These are phyloP conservation scores for Lactifluus hygrophoroides DNA, from an alignment of 768 basidiomycete species.

Conservation along the genomic window DNA sequence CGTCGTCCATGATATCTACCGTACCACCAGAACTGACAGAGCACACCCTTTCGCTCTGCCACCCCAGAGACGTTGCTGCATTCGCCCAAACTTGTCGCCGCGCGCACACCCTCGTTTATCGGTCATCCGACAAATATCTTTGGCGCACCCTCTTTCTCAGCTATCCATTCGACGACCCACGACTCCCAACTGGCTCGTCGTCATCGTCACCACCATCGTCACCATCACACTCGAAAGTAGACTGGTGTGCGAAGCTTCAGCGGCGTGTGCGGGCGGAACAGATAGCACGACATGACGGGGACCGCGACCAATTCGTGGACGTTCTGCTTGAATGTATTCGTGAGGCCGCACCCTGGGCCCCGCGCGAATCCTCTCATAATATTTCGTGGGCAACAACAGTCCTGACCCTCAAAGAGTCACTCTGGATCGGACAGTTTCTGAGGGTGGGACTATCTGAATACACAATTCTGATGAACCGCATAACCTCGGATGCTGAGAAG, in stretches of 20 bases:
- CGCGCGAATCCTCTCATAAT: conserved; percentile 2
- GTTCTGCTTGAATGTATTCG: conserved; percentile 12
- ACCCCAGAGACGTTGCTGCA: conserved; percentile 48
- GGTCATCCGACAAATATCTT: conserved; percentile 45
- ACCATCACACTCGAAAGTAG: background rate
- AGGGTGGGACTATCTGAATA: conserved; percentile 28
- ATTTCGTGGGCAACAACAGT: conserved; percentile 2
- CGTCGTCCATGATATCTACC: conserved; percentile 12
- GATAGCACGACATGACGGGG: conserved; percentile 12
- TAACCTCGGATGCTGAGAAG: conserved; percentile 31
- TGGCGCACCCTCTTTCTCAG: conserved; percentile 60
- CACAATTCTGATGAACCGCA: conserved; percentile 26
- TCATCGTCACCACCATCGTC: background rate
- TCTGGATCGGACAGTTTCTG: conserved; percentile 25
- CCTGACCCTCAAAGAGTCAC: background rate
- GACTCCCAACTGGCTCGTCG: conserved; percentile 21
- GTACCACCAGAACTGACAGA: conserved; percentile 55
- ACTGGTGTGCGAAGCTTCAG: conserved; percentile 15
- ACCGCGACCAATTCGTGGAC: conserved; percentile 10
- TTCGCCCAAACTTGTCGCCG: conserved; percentile 49
- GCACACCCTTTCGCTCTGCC: conserved; percentile 45
- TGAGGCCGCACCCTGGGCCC: conserved; percentile 1
- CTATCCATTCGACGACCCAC: conserved; percentile 59
- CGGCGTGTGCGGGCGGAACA: conserved; percentile 15
- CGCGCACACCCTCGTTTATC: conserved; percentile 42